Conservation (phyloP, 2,329 filamentous ascomycete genomes). For the Fusarium zealandicum region DNA sequence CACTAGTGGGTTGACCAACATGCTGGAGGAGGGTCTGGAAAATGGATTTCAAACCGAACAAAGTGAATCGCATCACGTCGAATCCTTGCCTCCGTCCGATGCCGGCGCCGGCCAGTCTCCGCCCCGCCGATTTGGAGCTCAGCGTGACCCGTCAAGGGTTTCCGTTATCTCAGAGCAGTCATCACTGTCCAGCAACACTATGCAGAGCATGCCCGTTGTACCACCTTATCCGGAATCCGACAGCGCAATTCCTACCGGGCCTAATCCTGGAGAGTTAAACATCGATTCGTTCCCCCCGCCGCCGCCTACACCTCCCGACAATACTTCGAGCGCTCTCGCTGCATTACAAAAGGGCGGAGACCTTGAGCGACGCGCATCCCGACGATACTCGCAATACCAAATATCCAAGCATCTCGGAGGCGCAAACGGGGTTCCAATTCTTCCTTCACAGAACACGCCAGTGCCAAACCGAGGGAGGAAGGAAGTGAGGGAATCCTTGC, state of each 20-base stretch:
- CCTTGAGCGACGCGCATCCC: conserved; percentile 88
- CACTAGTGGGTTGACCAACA: conserved; percentile 61
- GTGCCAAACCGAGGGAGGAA: conserved; percentile 82
- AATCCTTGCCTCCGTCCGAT: conserved; percentile 39
- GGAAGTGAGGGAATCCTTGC: conserved; percentile 85
- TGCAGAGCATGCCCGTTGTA: conserved; percentile 79
- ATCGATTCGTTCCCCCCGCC: conserved; percentile 75
- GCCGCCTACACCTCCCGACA: conserved; percentile 71
- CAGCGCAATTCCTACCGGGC: conserved; percentile 55
- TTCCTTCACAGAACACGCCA: conserved; percentile 83
- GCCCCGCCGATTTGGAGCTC: conserved; percentile 54
- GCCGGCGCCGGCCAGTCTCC: conserved; percentile 51
- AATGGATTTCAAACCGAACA: conserved; percentile 57
- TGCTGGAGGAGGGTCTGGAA: conserved; percentile 67
- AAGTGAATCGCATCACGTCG: conserved; percentile 46
- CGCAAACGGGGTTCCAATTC: conserved; percentile 82
- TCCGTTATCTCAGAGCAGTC: conserved; percentile 67
- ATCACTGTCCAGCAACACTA: conserved; percentile 74
- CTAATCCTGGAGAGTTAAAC: conserved; percentile 54
- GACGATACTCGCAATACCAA: conserved; percentile 94
- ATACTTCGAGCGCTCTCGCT: conserved; percentile 87
- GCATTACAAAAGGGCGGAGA: conserved; percentile 92
- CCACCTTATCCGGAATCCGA: conserved; percentile 74
- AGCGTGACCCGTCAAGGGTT: conserved; percentile 59
- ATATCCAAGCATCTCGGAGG: conserved; percentile 92